These are phyloP conservation scores for Coprinopsis sp. DNA, from an alignment of 768 basidiomycete genomes.

Conservation along the genomic window DNA sequence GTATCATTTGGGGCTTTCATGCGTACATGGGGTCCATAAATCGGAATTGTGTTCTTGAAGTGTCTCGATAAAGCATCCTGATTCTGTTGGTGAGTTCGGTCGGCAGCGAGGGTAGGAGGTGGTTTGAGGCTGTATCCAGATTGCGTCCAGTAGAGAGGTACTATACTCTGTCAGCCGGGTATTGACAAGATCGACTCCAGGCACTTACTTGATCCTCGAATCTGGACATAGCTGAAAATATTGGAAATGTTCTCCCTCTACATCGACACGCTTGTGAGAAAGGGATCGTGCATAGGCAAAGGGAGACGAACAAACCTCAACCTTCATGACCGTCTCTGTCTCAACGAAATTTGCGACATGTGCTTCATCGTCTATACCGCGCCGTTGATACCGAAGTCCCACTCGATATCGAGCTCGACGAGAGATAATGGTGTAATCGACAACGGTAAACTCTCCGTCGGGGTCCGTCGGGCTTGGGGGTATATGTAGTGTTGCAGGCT, in stretches of 20 bases:
- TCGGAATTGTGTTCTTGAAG: constrained; percentile 55
- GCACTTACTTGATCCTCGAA: constrained; percentile 81
- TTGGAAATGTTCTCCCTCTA: constrained; percentile 75
- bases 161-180: constrained; percentile 34
- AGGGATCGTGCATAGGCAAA: background rate
- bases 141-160: constrained; percentile 93
- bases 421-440: constrained; percentile 82
- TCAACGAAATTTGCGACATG: constrained; percentile 96
- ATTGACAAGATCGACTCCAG: constrained; percentile 14
- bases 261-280: background rate
- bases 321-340: constrained; percentile 83
- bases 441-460: constrained; percentile 40
- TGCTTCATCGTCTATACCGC: constrained; percentile 91
- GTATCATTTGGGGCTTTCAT: background rate
- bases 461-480: constrained; percentile 23
- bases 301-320: constrained; percentile 50
- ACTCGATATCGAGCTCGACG: constrained; percentile 85
- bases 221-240: constrained; percentile 84
- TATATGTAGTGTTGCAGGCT: constrained; percentile 63
- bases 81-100: constrained; percentile 71
- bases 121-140: constrained; percentile 85
- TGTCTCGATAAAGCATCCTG: constrained; percentile 68
- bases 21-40: constrained; percentile 78
- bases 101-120: constrained; percentile 69
- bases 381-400: constrained; percentile 88